These are phyloP conservation scores for Berkeleyomyces basicola DNA, from an alignment of 2,329 filamentous ascomycete species.

Conservation along the genomic window DNA sequence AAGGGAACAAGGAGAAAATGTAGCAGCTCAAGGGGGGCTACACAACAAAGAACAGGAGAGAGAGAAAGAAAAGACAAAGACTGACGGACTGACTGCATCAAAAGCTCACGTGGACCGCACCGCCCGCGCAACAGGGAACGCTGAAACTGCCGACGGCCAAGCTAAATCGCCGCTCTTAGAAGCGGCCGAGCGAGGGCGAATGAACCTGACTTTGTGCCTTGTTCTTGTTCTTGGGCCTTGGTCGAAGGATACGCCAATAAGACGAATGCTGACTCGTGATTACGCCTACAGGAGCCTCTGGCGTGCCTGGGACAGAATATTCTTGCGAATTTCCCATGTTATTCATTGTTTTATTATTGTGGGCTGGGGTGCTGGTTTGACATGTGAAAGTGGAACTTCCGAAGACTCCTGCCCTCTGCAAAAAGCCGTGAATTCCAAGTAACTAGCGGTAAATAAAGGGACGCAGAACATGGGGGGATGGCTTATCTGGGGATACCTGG, in stretches of 20 bases:
- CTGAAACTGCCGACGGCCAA: neutral
- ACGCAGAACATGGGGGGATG: neutral
- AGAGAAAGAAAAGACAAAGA: too few species aligned
- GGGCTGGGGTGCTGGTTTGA: neutral
- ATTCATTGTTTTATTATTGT: neutral
- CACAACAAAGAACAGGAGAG: too few species aligned
- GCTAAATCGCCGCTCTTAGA: neutral
- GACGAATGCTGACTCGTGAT: neutral
- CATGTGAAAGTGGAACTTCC: conserved; percentile 13
- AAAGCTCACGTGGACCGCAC: too few species aligned
- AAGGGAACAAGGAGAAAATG: too few species aligned
- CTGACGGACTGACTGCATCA: too few species aligned
- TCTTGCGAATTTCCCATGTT: neutral
- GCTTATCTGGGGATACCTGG: neutral
- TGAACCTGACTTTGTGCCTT: neutral
- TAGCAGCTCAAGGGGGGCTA: too few species aligned
- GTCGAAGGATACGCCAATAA: neutral
- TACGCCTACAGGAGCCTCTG: neutral
- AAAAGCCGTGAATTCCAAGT: neutral
- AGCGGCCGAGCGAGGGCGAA: neutral
- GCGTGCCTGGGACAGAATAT: neutral
- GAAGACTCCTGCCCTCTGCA: neutral
- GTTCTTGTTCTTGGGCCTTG: neutral
- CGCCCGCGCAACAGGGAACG: neutral
- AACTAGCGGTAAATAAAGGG: too few species aligned